phyloP scores from a whole-genome alignment of 139 green algal genomes.

The Desmodesmus armatus region DNA sequence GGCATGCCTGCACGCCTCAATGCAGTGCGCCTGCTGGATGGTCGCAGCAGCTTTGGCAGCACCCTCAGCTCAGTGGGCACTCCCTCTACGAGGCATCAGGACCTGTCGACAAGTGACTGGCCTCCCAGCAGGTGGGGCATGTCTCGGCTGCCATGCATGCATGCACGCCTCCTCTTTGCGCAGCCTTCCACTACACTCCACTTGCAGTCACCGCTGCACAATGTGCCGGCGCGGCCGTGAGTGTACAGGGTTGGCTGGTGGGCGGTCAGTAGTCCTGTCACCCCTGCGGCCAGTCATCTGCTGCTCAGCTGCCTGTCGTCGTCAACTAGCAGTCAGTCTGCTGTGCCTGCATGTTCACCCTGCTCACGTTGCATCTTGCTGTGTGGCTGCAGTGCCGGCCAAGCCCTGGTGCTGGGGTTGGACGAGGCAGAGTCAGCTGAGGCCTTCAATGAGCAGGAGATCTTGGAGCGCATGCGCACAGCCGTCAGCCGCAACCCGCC shows the following conservation, averaged over 20 bases:
- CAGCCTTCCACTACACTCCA: too few species aligned
- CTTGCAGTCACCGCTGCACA: too few species aligned
- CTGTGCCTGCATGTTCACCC: not conserved
- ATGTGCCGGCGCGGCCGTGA: too few species aligned
- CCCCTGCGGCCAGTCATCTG: too few species aligned
- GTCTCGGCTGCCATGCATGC: not conserved
- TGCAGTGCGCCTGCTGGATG: constrained; percentile 20
- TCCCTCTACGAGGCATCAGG: constrained; percentile 21
- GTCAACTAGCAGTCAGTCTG: too few species aligned
- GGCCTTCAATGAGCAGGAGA: not conserved
- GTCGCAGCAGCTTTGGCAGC: constrained; percentile 47
- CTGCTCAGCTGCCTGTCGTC: too few species aligned
- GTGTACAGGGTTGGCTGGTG: too few species aligned
- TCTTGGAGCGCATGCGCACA: constrained; percentile 18
- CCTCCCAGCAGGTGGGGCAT: constrained; percentile 14
- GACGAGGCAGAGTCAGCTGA: not conserved
- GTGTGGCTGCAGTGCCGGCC: constrained; percentile 33
- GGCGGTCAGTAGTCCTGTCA: too few species aligned
- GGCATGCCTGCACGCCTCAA: not conserved
- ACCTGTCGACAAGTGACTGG: constrained; percentile 20
- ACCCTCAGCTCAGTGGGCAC: constrained; percentile 42
- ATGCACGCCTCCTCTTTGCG: too few species aligned
- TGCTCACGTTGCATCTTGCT: not conserved
- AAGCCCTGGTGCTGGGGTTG: not conserved
- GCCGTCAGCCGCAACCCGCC: not conserved